Conservation (phyloP, 2,329 filamentous ascomycete genomes). For the Microthyrium microscopicum region DNA sequence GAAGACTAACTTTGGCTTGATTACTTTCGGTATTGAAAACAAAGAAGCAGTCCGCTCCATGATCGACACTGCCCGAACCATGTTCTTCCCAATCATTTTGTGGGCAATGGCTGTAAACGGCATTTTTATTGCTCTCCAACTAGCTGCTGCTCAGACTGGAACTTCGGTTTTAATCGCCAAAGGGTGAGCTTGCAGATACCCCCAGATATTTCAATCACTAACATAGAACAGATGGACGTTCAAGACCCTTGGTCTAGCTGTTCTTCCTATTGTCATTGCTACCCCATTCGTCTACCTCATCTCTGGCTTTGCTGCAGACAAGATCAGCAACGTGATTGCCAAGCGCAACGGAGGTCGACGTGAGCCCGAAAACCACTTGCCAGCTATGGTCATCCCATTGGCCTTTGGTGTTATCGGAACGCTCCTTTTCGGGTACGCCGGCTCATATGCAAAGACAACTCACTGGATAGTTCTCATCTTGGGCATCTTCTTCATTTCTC, state of each 20-base stretch:
- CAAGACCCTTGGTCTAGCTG: constrained; percentile 12
- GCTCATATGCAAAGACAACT: constrained; percentile 9
- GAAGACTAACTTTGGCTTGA: constrained; percentile 13
- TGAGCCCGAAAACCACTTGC: constrained; percentile 15
- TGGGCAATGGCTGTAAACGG: constrained; percentile 17
- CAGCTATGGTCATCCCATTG: constrained; percentile 15
- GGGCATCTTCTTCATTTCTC: constrained; percentile 15
- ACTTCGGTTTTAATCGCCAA: constrained; percentile 13
- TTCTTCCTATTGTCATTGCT: constrained; percentile 14
- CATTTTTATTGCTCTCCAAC: constrained; percentile 9
- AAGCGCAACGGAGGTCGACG: constrained; percentile 13
- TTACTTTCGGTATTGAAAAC: constrained; percentile 12
- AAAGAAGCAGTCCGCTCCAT: constrained; percentile 13
- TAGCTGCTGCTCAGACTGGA: constrained; percentile 14
- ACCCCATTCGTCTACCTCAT: constrained; percentile 12
- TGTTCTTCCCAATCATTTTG: constrained; percentile 17
- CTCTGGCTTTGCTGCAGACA: constrained; percentile 14
- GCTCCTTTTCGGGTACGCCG: constrained; percentile 15
- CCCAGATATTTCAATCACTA: background rate
- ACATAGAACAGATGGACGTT: constrained; percentile 11
- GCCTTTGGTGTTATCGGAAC: constrained; percentile 13
- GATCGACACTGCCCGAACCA: constrained; percentile 16
- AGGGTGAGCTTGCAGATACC: constrained; percentile 4
- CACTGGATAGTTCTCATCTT: constrained; percentile 14
- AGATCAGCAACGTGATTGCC: constrained; percentile 14